phyloP scores from a whole-genome alignment of 2,329 filamentous ascomycete species.

The Paraconiothyrium brasiliense region DNA sequence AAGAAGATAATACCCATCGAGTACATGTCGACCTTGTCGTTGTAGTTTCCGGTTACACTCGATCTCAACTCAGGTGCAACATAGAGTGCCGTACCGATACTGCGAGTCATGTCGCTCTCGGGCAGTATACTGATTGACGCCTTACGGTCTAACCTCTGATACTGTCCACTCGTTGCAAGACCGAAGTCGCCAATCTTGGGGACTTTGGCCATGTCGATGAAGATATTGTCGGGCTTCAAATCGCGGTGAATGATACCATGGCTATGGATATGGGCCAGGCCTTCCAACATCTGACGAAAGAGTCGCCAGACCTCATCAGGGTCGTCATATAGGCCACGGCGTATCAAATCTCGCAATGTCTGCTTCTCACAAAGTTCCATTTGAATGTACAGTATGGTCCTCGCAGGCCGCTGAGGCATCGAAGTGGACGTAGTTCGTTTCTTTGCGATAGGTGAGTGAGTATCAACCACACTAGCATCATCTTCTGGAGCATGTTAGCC shows the following conservation, averaged over 20 bases:
- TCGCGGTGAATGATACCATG: slow-evolving; percentile 95
- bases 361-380: slow-evolving; percentile 99
- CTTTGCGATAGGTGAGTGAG: slow-evolving; percentile 46
- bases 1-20: slow-evolving; percentile 98
- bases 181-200: slow-evolving; percentile 98
- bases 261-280: slow-evolving; percentile 86
- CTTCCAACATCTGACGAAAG: slow-evolving; percentile 90
- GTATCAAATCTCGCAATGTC: slow-evolving; percentile 88
- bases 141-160: slow-evolving; percentile 67
- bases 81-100: slow-evolving; percentile 83
- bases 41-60: slow-evolving; percentile 78
- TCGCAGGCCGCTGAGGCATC: slow-evolving; percentile 61
- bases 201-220: slow-evolving; percentile 89
- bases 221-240: slow-evolving; percentile 96
- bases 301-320: slow-evolving; percentile 86
- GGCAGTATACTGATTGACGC: slow-evolving; percentile 39
- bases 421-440: slow-evolving; percentile 58
- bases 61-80: slow-evolving; percentile 91
- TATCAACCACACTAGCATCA: slow-evolving; percentile 53
- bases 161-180: slow-evolving; percentile 87
- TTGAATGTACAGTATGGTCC: slow-evolving; percentile 90
- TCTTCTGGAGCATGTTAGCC: slow-evolving; percentile 50
- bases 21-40: slow-evolving; percentile 98
- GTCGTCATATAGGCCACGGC: slow-evolving; percentile 76
- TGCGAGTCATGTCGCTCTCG: slow-evolving; percentile 72